Percentiles rank a stretch among this genome's conserved stretches.
These are phyloP conservation scores for Arthrobotrys megalospora DNA, from an alignment of 2,329 filamentous ascomycete genomes.

Conservation along the genomic window DNA sequence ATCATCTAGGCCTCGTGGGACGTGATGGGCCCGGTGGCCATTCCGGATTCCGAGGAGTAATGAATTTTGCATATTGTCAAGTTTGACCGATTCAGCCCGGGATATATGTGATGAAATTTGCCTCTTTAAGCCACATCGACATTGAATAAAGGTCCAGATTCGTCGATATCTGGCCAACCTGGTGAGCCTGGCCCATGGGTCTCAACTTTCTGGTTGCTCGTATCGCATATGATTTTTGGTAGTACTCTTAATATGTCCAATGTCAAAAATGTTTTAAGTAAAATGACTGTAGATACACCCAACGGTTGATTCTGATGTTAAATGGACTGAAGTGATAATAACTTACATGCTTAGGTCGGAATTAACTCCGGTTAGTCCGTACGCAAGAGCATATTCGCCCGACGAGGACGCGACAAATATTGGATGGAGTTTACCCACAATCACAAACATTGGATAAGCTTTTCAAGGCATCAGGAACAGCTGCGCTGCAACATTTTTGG, in stretches of 20 bases:
- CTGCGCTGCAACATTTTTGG: background rate
- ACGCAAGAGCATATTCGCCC: background rate
- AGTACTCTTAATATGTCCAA: no score
- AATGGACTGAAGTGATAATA: no score
- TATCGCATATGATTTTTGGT: no score
- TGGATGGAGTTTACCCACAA: slow-evolving; percentile 3
- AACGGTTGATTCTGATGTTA: no score
- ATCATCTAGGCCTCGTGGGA: slow-evolving; percentile 25
- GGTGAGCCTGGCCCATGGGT: no score
- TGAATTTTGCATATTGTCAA: background rate
- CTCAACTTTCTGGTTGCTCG: no score
- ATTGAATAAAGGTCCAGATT: background rate
- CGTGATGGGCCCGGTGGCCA: background rate
- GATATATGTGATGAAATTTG: background rate
- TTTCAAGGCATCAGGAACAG: slow-evolving; percentile 15
- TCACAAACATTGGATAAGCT: background rate
- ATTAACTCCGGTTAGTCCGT: background rate
- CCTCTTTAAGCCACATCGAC: background rate
- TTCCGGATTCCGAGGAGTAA: background rate
- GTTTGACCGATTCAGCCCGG: background rate
- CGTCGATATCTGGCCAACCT: no score
- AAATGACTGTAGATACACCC: no score
- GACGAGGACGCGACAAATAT: no score
- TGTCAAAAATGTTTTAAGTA: no score
- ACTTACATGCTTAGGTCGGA: no score